Base-by-base conservation (phyloP, 192 early-diverging fungal genomes). In the Gamsiella multidivaricata region DNA sequence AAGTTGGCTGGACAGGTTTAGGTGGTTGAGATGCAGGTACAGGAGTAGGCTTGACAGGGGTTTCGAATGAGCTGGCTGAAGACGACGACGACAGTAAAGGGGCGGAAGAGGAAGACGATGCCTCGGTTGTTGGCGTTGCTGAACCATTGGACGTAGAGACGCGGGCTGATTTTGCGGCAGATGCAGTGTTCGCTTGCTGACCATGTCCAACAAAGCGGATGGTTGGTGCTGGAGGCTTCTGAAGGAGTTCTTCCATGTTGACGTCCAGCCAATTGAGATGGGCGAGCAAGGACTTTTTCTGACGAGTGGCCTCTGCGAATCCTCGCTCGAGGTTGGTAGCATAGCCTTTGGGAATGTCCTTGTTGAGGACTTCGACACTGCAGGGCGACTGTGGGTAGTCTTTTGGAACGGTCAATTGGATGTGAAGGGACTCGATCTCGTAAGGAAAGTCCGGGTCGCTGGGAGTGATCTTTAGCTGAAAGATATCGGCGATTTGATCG, bases 361-460 rank as follows among this genome's bases (percentile, higher is more conserved):
- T 54, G 63, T 88, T 89, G 34, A 81, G 59, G 5, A 89, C 78
- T 20, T 58, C 25, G 23, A 88, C 37, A 12, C 65, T 54, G 45
- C 81, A 81, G 6, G 63, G 45, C 6, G 54, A n/a, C 12, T 37
- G 57, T 8, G 87, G 90, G 43, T 92, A 91, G 25, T 52, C 45
- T 7, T 55, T 56, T 0, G 93, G 93, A 2, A 95, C 75, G 11
- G 68, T 56, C 18, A 94, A 70, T n/a, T 84, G 85, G 33, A 93
- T 32, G 39, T 86, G 70, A 23, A 95, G 70, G n/a, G 79, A 66
- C 31, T 85, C 73, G 42, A 95, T 78, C 47, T 94, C 93, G 56
- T 84, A 95, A 15, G 94, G 92, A 56, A 95, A 95, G 58, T 95
- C 94, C 23, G 94, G 94, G 47, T 94, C 92, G 25, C 76, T 79